Evolutionary conservation across 225 moss, liverwort and hornwort genomes (phyloP).

Genomic region (Pseudisothecium myosuroides): DNA sequence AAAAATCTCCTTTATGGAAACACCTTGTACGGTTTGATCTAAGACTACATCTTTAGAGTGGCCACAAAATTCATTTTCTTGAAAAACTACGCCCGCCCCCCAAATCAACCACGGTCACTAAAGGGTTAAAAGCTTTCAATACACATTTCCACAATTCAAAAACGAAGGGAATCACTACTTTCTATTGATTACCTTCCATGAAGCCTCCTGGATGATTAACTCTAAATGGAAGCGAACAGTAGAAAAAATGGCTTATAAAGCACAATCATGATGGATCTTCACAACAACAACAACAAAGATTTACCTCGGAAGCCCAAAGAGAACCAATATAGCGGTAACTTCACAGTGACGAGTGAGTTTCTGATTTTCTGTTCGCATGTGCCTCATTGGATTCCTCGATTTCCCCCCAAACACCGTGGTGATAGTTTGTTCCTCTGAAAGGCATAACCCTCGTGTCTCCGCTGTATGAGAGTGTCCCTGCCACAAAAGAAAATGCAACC

Average conservation of each 20-base stretch:
- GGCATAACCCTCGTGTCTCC: slow-evolving; percentile 63
- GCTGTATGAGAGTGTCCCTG: slow-evolving; percentile 31
- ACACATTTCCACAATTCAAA: background rate
- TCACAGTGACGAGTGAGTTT: slow-evolving; percentile 41
- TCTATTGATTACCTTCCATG: background rate
- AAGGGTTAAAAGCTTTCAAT: background rate
- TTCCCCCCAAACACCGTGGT: slow-evolving; percentile 37
- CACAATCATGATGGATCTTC: background rate
- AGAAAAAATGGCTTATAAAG: background rate
- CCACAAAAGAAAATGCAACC: background rate
- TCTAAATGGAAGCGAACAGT: background rate
- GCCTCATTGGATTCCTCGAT: slow-evolving; percentile 23
- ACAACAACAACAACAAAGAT: background rate
- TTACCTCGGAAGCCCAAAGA: slow-evolving; percentile 66
- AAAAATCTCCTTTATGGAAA: no score
- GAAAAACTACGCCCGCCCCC: no score
- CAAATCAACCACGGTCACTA: no score
- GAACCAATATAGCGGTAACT: slow-evolving; percentile 59
- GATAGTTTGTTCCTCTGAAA: slow-evolving; percentile 58
- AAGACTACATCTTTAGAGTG: no score
- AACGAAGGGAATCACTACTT: background rate
- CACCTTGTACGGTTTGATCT: no score
- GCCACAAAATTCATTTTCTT: no score
- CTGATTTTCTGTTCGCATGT: slow-evolving; percentile 28
- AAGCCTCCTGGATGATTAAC: background rate